Evolutionary conservation across 495 filamentous ascomycete species (phyloP), one percentile per base, ranked within the genome.

Genomic region (Coniosporium apollinis): DNA sequence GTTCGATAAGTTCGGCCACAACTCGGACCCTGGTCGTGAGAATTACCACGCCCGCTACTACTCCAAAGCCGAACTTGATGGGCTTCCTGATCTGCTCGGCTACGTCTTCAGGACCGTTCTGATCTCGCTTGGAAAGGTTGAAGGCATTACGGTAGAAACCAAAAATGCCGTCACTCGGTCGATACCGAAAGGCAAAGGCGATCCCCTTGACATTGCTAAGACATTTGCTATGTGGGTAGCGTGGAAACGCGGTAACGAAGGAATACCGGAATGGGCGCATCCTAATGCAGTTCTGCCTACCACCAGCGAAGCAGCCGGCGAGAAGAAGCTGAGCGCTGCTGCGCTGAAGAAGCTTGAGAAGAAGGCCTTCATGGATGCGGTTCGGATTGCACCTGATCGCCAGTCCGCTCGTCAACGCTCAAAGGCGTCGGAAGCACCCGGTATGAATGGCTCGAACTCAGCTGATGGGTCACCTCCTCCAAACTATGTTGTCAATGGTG

Each of bases 201-300:
- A 82, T 28, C 74, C 76, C 7, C 48, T 80, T 3, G 65, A 70
- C 9, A 55, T 69, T 25, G 62, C 72, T 36, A 67, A 70, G 36
- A 66, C 41, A 17, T 81, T 82, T 42, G 76, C 73, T 2, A 62
- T 77, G 15, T 82, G 78, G 78, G 67, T 67, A 25, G 66, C 74
- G 16, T 81, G 76, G 76, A 82, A 82, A 46, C 73, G 74, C 33
- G 77, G 76, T 3, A 74, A 76, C 42, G 77, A 80, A 44, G 58
- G 56, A 33, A 68, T 77, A 18, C 71, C 78, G 20, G 59, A 66
- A 36, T 82, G 78, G 78, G 76, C 71, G 17, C 46, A 59, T 37
- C 56, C 53, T 5, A 53, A 62, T 29, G 38, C 45, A 9, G 30
- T 38, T 1, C 34, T 56, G 11, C 43, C 48, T n/a, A 49, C 46